These are phyloP conservation scores for Sporothrix dimorphospora DNA, from an alignment of 2,329 filamentous ascomycete genomes.

Conservation along the genomic window DNA sequence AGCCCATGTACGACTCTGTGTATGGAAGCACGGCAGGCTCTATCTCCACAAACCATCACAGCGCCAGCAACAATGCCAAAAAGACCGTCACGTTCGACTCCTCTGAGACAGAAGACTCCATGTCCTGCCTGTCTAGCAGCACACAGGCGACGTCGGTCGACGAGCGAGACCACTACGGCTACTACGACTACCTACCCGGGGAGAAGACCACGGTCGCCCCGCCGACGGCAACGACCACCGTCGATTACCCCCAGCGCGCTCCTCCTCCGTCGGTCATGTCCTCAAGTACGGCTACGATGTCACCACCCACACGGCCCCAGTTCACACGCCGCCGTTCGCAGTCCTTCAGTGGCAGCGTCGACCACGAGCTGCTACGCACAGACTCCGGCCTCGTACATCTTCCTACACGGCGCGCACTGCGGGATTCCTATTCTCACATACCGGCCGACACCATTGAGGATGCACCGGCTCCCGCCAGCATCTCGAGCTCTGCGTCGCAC, in stretches of 20 bases:
- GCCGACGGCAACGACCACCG: neutral
- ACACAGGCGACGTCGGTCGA: conserved; percentile 33
- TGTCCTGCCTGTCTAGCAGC: conserved; percentile 30
- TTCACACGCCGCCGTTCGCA: conserved; percentile 3
- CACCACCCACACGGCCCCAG: neutral
- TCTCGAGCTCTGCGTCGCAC: neutral
- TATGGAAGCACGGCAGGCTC: conserved; percentile 1
- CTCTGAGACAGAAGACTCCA: conserved; percentile 29
- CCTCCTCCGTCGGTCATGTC: neutral
- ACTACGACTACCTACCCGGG: conserved; percentile 1
- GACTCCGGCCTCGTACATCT: neutral
- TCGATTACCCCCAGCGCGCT: neutral
- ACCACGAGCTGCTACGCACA: neutral
- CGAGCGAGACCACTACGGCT: neutral
- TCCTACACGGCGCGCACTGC: neutral
- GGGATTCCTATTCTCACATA: neutral
- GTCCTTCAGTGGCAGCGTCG: conserved; percentile 15
- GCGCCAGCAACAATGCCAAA: neutral
- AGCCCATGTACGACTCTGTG: neutral
- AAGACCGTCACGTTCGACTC: conserved; percentile 27
- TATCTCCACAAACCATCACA: neutral
- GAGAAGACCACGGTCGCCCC: neutral
- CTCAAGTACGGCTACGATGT: neutral
- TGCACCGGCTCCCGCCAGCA: neutral
- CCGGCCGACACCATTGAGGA: neutral